phyloP scores from a whole-genome alignment of 1,284 basidiomycete species.

The Sporisorium exsertum region DNA sequence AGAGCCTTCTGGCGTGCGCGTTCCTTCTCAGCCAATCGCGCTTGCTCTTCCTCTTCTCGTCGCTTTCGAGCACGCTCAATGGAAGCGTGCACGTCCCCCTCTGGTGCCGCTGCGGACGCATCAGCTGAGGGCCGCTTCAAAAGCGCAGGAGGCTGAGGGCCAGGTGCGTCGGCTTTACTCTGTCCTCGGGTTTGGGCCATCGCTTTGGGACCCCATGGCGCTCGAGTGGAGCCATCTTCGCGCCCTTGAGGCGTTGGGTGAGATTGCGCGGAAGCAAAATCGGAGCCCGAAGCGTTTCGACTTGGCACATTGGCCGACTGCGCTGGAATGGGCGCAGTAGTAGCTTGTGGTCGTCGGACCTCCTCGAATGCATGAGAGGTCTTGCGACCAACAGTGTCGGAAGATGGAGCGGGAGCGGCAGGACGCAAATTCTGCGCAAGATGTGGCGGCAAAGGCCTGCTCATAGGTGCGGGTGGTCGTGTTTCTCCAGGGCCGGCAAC shows the following conservation, averaged over 20 bases:
- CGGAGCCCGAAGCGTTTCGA: neutral
- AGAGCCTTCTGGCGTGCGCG: constrained; percentile 63
- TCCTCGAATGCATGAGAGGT: constrained; percentile 36
- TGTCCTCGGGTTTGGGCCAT: constrained; percentile 18
- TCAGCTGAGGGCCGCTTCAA: constrained; percentile 1
- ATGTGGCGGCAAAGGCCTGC: constrained; percentile 51
- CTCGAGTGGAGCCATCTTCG: constrained; percentile 8
- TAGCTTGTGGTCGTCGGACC: constrained; percentile 10
- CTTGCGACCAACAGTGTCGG: constrained; percentile 24
- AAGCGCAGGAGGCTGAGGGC: neutral
- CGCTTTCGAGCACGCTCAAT: constrained; percentile 65
- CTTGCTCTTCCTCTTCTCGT: constrained; percentile 63
- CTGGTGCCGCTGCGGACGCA: constrained; percentile 6
- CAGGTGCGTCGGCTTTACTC: neutral
- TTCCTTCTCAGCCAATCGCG: constrained; percentile 57
- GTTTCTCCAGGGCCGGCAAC: constrained; percentile 25
- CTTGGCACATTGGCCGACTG: neutral
- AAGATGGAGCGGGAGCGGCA: constrained; percentile 10
- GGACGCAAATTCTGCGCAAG: constrained; percentile 43
- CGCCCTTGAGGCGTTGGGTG: constrained; percentile 6
- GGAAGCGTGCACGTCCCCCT: constrained; percentile 61
- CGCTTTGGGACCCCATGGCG: constrained; percentile 40
- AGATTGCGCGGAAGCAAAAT: constrained; percentile 6
- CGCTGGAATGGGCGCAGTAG: constrained; percentile 2
- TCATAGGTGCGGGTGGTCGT: constrained; percentile 16